Percentiles rank a stretch among this genome's conserved stretches.
These are phyloP conservation scores for Aspergillus hortae DNA, from an alignment of 2,329 filamentous ascomycete genomes.

Conservation along the genomic window DNA sequence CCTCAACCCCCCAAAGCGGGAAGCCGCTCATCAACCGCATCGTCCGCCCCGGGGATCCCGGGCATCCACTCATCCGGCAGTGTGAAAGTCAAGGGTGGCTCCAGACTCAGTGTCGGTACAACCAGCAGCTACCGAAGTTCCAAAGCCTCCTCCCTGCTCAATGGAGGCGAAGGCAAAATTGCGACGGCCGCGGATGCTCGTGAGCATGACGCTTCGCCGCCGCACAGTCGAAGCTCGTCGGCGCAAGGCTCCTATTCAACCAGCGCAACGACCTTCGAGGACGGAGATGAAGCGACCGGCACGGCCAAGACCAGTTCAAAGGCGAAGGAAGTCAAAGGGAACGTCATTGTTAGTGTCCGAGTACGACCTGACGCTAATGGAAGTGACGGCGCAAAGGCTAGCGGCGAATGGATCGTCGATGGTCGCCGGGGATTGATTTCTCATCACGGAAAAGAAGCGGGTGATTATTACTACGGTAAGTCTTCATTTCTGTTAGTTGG, in stretches of 20 bases:
- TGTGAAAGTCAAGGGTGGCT: constrained; percentile 53
- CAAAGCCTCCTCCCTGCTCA: constrained; percentile 69
- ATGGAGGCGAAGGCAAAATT: constrained; percentile 73
- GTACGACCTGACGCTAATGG: constrained; percentile 74
- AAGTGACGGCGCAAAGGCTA: constrained; percentile 59
- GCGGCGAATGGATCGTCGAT: constrained; percentile 90
- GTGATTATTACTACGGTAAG: constrained; percentile 88
- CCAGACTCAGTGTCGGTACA: constrained; percentile 54
- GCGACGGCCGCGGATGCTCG: constrained; percentile 61
- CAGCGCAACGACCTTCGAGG: constrained; percentile 84
- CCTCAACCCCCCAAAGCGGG: constrained; percentile 78
- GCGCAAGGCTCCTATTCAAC: constrained; percentile 90
- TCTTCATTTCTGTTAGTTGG: not conserved
- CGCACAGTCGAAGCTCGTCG: constrained; percentile 87
- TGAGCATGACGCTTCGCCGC: constrained; percentile 75
- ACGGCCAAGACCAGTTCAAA: constrained; percentile 30
- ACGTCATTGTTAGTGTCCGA: constrained; percentile 91
- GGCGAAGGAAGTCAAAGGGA: constrained; percentile 76
- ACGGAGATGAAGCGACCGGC: constrained; percentile 57
- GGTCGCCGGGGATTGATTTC: constrained; percentile 76
- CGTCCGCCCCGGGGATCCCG: constrained; percentile 38
- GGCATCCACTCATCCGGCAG: constrained; percentile 28
- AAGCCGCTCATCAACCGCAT: constrained; percentile 59
- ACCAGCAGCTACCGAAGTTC: constrained; percentile 49
- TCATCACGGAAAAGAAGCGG: constrained; percentile 83